Percentiles rank a stretch among this genome's conserved stretches.
phyloP scores from a whole-genome alignment of 345 rosid genomes.

The Boechera retrofracta region DNA sequence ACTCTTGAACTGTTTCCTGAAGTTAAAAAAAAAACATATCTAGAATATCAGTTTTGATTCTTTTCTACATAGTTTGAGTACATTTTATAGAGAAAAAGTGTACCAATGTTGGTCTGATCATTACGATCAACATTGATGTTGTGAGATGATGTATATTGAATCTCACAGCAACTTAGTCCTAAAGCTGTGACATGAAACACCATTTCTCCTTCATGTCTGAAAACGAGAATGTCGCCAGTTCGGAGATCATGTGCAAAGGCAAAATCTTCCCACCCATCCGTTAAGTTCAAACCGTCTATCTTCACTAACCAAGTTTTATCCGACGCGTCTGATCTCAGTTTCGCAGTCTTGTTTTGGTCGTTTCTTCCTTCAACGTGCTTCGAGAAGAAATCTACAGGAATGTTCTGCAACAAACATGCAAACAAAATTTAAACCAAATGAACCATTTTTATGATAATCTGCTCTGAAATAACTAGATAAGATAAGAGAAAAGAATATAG shows the following conservation, averaged over 20 bases:
- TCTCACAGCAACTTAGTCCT: slow-evolving; percentile 39
- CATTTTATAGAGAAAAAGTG: neutral
- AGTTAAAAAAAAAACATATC: neutral
- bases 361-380: slow-evolving; percentile 30
- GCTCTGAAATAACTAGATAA: neutral
- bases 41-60: neutral
- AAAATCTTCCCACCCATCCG: slow-evolving; percentile 37
- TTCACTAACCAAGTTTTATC: slow-evolving; percentile 33
- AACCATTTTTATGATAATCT: neutral
- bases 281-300: slow-evolving; percentile 34
- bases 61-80: neutral
- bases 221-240: slow-evolving; percentile 29
- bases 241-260: slow-evolving; percentile 39
- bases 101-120: slow-evolving; percentile 28
- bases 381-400: slow-evolving; percentile 37
- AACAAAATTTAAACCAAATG: neutral
- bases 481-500: slow-evolving; percentile 2
- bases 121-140: neutral
- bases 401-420: slow-evolving; percentile 32
- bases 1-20: slow-evolving; percentile 22
- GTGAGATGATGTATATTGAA: slow-evolving; percentile 25
- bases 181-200: slow-evolving; percentile 42
- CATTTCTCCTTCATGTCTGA: slow-evolving; percentile 39
- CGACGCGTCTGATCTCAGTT: slow-evolving; percentile 33
- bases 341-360: slow-evolving; percentile 21